Evolutionary conservation across 2,329 filamentous ascomycete genomes (phyloP).

Genomic region (Thelonectria rubi): DNA sequence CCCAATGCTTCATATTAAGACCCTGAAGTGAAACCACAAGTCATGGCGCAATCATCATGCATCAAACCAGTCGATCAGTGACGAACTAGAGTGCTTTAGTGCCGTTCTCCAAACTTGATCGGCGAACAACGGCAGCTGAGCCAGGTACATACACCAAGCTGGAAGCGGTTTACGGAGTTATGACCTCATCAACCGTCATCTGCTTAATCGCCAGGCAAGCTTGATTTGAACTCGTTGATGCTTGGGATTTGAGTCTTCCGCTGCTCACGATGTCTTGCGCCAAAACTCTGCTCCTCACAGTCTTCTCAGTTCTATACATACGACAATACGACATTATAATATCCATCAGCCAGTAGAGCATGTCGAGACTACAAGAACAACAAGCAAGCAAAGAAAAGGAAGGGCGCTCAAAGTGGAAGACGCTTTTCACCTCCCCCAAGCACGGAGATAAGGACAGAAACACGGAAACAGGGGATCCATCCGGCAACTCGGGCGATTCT

Average conservation of each 20-base stretch:
- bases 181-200: neutral
- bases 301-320: neutral
- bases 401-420: conserved; percentile 40
- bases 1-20: too few relatives aligned
- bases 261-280: neutral
- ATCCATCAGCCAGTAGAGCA: neutral
- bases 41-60: too few relatives aligned
- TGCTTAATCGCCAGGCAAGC: neutral
- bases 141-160: neutral
- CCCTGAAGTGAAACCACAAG: too few relatives aligned
- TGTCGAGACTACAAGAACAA: neutral
- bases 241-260: neutral
- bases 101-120: neutral
- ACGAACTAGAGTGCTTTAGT: neutral
- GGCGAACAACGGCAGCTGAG: neutral
- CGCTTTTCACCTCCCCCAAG: conserved; percentile 36
- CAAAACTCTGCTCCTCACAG: neutral
- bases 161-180: neutral
- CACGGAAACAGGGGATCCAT: conserved; percentile 17
- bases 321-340: neutral
- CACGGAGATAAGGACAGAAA: conserved; percentile 34
- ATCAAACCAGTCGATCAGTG: neutral
- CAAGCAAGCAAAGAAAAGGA: conserved; percentile 15
- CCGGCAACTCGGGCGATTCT: conserved; percentile 30
- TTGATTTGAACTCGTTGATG: neutral